phyloP scores from a whole-genome alignment of 768 basidiomycete genomes.

The Tephrocybe sp. region DNA sequence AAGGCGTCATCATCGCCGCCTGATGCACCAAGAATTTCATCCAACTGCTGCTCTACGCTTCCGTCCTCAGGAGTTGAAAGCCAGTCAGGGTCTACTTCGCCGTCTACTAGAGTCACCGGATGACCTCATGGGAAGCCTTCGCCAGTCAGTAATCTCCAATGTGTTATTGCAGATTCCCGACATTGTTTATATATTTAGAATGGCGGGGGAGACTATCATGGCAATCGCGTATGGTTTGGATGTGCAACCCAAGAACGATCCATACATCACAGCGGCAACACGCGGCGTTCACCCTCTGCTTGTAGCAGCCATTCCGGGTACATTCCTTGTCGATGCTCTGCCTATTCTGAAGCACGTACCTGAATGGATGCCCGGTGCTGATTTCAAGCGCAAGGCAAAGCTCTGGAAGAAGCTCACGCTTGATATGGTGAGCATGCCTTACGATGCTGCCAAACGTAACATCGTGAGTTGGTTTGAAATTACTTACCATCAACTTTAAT shows the following conservation, averaged over 20 bases:
- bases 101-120: constrained; percentile 13
- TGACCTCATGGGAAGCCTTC: constrained; percentile 20
- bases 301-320: constrained; percentile 23
- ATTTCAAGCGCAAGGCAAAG: constrained; percentile 24
- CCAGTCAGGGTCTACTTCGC: constrained; percentile 27
- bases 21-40: too few species aligned
- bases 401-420: not conserved
- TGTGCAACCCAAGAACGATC: constrained; percentile 29
- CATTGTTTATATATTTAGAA: not conserved
- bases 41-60: too few species aligned
- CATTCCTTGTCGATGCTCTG: constrained; percentile 34
- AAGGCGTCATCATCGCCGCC: constrained; percentile 33
- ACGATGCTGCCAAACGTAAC: constrained; percentile 14
- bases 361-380: constrained; percentile 33
- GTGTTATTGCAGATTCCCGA: too few species aligned
- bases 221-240: constrained; percentile 17
- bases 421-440: constrained; percentile 17
- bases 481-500: too few species aligned
- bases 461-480: too few species aligned
- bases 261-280: constrained; percentile 31
- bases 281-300: constrained; percentile 14
- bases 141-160: too few species aligned
- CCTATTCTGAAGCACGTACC: too few species aligned
- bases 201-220: constrained; percentile 26
- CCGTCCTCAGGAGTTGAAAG: constrained; percentile 17